These are phyloP conservation scores for Leccinum ochraceum DNA, from an alignment of 768 basidiomycete species.

Conservation along the genomic window DNA sequence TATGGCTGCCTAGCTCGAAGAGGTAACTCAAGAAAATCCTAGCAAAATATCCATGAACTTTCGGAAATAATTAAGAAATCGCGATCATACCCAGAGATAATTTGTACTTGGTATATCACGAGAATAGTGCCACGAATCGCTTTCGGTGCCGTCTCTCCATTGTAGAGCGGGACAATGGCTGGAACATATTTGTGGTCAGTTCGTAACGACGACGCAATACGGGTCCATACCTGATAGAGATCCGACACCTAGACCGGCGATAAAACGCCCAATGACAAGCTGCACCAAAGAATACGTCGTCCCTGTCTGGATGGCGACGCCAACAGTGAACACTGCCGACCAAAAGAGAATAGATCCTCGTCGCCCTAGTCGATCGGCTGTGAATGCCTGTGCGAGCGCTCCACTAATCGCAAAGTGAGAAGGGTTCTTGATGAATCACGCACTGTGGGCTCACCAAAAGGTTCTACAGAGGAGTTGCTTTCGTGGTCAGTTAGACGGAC, in stretches of 20 bases:
- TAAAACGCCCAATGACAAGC: conserved; percentile 70
- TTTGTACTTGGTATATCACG: conserved; percentile 77
- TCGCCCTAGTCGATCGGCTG: conserved; percentile 71
- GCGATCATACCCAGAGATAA: conserved; percentile 59
- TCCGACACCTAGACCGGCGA: conserved; percentile 78
- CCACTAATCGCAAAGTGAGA: conserved; percentile 41
- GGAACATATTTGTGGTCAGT: background rate
- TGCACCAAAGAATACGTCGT: conserved; percentile 61
- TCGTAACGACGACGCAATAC: background rate
- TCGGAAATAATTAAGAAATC: background rate
- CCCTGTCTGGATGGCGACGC: conserved; percentile 69
- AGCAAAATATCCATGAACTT: background rate
- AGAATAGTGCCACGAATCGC: conserved; percentile 70
- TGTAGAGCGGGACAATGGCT: conserved; percentile 69
- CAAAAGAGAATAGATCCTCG: conserved; percentile 75
- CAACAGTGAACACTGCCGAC: conserved; percentile 70
- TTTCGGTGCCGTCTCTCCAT: conserved; percentile 78
- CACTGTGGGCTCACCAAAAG: conserved; percentile 43
- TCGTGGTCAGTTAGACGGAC: background rate
- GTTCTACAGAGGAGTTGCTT: conserved; percentile 35
- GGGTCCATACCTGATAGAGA: conserved; percentile 60
- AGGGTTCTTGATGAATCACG: background rate
- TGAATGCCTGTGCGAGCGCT: conserved; percentile 70
- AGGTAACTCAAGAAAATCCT: conserved; percentile 77
- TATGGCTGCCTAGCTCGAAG: conserved; percentile 66